These are phyloP conservation scores for Blechomonas ayalai DNA, from an alignment of 208 protist genomes.

Conservation along the genomic window DNA sequence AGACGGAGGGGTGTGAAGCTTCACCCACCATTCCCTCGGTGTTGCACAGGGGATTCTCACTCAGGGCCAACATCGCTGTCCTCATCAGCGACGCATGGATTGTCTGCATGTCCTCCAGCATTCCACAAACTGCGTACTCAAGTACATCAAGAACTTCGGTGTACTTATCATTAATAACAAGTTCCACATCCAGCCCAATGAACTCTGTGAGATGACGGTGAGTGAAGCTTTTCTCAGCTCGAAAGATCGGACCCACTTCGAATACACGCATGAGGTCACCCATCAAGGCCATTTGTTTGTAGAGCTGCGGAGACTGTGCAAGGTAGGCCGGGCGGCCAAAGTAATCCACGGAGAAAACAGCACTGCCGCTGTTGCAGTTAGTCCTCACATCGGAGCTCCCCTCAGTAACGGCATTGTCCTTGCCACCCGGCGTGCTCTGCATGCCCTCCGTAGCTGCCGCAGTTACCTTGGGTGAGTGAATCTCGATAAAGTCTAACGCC, in stretches of 20 bases:
- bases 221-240: slow-evolving; percentile 98
- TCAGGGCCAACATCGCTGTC: slow-evolving; percentile 6
- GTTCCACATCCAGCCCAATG: slow-evolving; percentile 98
- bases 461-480: slow-evolving; percentile 99
- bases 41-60: not conserved
- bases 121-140: slow-evolving; percentile 87
- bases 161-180: slow-evolving; percentile 95
- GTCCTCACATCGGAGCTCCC: too few species aligned
- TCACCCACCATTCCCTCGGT: not conserved
- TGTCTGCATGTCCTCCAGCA: slow-evolving; percentile 86
- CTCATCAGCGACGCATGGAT: slow-evolving; percentile 8
- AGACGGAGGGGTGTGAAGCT: not conserved
- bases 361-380: slow-evolving; percentile 40
- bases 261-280: slow-evolving; percentile 92
- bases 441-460: slow-evolving; percentile 89
- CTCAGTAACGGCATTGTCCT: too few species aligned
- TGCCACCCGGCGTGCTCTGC: too few species aligned
- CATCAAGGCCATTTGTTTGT: slow-evolving; percentile 98
- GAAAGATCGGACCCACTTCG: slow-evolving; percentile 96
- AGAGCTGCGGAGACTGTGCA: slow-evolving; percentile 98
- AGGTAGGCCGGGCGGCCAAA: slow-evolving; percentile 87
- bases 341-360: slow-evolving; percentile 75
- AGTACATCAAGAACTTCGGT: slow-evolving; percentile 96
- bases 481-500: slow-evolving; percentile 92
- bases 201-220: slow-evolving; percentile 99